A percentile compares a stretch with the other conserved stretches of the same genome.
Conservation (phyloP, 768 basidiomycete species). For the Suillus discolor region DNA sequence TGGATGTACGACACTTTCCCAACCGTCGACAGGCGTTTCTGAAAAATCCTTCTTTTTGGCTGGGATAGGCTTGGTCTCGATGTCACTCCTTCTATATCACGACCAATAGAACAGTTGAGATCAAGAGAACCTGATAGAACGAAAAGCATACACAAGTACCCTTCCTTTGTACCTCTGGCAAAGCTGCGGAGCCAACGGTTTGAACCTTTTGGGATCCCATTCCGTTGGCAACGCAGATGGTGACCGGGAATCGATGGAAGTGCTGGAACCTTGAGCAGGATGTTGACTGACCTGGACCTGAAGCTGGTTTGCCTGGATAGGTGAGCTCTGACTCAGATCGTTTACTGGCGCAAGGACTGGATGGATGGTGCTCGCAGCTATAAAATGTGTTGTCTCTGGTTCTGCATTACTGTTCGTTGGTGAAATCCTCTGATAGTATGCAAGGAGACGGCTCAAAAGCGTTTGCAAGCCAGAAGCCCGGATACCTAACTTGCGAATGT, state of each 20-base stretch:
- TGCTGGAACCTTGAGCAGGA: not conserved
- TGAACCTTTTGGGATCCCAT: slow-evolving; percentile 2
- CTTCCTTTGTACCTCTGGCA: slow-evolving; percentile 1
- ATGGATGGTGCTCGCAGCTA: not conserved
- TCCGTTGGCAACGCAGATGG: not conserved
- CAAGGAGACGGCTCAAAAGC: not conserved
- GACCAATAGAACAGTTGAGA: not conserved
- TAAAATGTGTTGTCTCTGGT: not conserved
- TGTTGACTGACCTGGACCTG: not conserved
- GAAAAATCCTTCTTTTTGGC: slow-evolving; percentile 4
- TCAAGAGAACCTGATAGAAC: not conserved
- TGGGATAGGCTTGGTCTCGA: not conserved
- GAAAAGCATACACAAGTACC: not conserved
- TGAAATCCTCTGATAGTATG: too few species aligned
- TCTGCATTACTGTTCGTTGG: not conserved
- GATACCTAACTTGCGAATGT: not conserved
- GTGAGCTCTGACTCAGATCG: not conserved
- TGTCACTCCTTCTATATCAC: not conserved
- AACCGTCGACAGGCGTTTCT: not conserved
- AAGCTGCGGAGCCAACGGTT: not conserved
- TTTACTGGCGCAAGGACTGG: not conserved
- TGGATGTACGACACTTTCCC: slow-evolving; percentile 7
- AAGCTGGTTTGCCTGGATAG: not conserved
- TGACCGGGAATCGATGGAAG: not conserved
- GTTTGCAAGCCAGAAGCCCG: not conserved